Evolutionary conservation across 2,329 filamentous ascomycete genomes (phyloP).

Genomic region (Westerdykella aurantiaca): DNA sequence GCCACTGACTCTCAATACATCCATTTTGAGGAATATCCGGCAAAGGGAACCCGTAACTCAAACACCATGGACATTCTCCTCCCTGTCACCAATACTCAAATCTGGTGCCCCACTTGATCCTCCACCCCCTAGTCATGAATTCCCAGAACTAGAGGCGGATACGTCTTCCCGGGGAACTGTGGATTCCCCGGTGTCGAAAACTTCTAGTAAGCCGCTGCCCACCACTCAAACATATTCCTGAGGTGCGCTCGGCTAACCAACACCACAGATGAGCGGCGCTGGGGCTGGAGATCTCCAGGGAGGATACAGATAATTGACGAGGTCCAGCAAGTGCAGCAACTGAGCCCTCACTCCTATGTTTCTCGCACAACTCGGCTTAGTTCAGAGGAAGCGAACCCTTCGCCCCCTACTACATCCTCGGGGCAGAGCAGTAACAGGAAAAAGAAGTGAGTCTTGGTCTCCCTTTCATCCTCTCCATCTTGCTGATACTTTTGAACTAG

Average conservation of each 20-base stretch:
- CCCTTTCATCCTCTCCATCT: too few relatives aligned
- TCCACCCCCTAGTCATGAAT: constrained; percentile 14
- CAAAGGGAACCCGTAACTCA: constrained; percentile 23
- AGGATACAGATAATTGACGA: constrained; percentile 18
- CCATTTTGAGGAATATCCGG: background rate
- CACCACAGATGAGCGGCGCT: constrained; percentile 22
- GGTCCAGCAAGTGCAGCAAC: constrained; percentile 17
- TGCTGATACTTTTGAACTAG: constrained; percentile 1
- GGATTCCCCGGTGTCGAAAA: constrained; percentile 9
- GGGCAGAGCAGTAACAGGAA: too few relatives aligned
- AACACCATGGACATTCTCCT: constrained; percentile 26
- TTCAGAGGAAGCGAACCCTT: constrained; percentile 13
- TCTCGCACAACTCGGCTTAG: constrained; percentile 19
- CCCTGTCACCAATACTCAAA: constrained; percentile 26
- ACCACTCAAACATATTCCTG: too few relatives aligned
- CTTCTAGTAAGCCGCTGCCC: background rate
- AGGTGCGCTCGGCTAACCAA: background rate
- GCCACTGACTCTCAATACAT: constrained; percentile 6
- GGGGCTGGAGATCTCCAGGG: constrained; percentile 18
- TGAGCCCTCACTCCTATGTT: constrained; percentile 22
- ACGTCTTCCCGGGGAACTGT: constrained; percentile 23
- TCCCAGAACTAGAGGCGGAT: constrained; percentile 29
- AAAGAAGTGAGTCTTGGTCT: too few relatives aligned
- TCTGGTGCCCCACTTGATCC: constrained; percentile 30
- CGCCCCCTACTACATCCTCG: too few relatives aligned